phyloP scores from a whole-genome alignment of 2,329 filamentous ascomycete genomes.

The Aspergillus ustus region DNA sequence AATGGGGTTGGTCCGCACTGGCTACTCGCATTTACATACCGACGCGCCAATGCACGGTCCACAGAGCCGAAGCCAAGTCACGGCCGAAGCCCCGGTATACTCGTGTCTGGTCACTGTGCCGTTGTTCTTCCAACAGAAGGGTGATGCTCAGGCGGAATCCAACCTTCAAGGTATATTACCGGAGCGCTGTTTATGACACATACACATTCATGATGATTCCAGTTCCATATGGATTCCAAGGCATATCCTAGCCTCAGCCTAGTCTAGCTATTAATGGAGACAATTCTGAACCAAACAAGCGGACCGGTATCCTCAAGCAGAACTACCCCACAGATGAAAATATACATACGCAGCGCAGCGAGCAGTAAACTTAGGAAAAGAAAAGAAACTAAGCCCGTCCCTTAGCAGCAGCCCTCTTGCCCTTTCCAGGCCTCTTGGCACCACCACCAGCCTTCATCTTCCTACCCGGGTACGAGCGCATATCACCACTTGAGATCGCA shows the following conservation, averaged over 20 bases:
- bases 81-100: neutral
- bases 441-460: constrained; percentile 73
- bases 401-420: constrained; percentile 47
- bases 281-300: neutral
- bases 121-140: neutral
- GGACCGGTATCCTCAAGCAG: constrained; percentile 13
- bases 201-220: neutral
- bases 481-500: constrained; percentile 78
- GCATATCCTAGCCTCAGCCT: neutral
- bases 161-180: neutral
- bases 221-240: neutral
- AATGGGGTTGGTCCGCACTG: neutral
- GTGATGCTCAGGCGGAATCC: neutral
- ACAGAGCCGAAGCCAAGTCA: neutral
- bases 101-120: neutral
- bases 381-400: constrained; percentile 25
- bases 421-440: constrained; percentile 59
- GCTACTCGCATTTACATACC: neutral
- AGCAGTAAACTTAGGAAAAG: constrained; percentile 1
- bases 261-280: neutral
- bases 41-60: neutral
- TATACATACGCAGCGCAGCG: neutral
- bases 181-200: neutral
- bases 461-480: constrained; percentile 78
- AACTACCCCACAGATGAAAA: neutral